Conservation (phyloP, 306 rosid genomes). For the Senna tora region DNA sequence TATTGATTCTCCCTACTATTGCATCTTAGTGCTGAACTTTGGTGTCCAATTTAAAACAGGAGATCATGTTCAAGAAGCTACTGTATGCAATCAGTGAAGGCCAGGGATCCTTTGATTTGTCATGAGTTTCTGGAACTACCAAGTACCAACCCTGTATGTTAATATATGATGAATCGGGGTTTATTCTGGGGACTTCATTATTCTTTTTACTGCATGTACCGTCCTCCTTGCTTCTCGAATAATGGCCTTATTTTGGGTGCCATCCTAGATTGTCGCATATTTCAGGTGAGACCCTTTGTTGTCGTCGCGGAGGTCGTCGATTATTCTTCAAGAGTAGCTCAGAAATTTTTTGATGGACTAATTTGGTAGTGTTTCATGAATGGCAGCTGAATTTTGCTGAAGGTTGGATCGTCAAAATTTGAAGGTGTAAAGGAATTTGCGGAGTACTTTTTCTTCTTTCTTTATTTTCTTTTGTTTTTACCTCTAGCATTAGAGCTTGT, state of each 20-base stretch:
- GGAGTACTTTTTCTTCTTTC: conserved; percentile 22
- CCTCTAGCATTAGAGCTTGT: conserved; percentile 52
- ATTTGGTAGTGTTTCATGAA: background rate
- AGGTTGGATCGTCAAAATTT: conserved; percentile 44
- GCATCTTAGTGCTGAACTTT: conserved; percentile 23
- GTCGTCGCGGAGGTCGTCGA: too few species aligned
- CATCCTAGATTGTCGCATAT: conserved; percentile 40
- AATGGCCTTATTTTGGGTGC: conserved; percentile 49
- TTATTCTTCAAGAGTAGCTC: background rate
- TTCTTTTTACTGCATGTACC: conserved; percentile 53
- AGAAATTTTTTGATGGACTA: background rate
- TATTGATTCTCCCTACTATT: background rate
- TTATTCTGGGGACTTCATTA: conserved; percentile 45
- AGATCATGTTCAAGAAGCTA: conserved; percentile 90
- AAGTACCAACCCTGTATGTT: conserved; percentile 50
- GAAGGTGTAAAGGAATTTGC: conserved; percentile 60
- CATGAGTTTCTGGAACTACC: conserved; percentile 65
- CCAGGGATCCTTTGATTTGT: conserved; percentile 96
- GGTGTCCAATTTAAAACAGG: conserved; percentile 53
- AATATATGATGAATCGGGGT: conserved; percentile 55
- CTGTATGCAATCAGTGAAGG: conserved; percentile 95
- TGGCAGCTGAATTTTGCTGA: conserved; percentile 37
- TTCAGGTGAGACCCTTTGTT: too few species aligned
- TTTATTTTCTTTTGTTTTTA: too few species aligned
- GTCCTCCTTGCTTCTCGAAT: conserved; percentile 49